Base-by-base conservation (phyloP, 2,329 filamentous ascomycete species). In the Xylariaceae sp. region DNA sequence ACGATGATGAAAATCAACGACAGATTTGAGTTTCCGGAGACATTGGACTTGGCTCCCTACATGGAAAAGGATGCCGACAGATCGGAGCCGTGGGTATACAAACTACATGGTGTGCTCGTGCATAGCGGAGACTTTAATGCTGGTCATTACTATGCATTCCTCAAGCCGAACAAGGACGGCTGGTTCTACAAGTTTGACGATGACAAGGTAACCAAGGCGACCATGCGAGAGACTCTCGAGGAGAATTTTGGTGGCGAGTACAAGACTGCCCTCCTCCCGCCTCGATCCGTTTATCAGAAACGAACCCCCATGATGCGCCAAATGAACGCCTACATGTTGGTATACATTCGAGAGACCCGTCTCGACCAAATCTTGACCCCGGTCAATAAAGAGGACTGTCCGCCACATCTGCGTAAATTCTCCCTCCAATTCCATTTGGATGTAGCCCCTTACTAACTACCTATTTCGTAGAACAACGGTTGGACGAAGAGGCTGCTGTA, bases 1-100 rank as follows among this genome's bases (percentile, higher is more conserved):
- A 92, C 91, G 64, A 97, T 97, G 90, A 97, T 96, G 88, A 99
- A 99, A 77, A 92, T 99, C 72, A 95, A 96, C 69, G 91, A 95
- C 68, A 86, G 90, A 59, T 93, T 94, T 76, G 91, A 95, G 70
- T 96, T 94, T 66, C 91, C 90, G 1, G 90, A 95, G 61, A 77
- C 84, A 58, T 91, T 92, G 69, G 90, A 96, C 71, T 90, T 92
- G 5, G 80, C 89, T 0, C 92, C 92, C 0, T 99, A 94, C 72
- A 84, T 99, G 17, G 88, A 91, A 10, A 87, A 91, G 23, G 87
- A 90, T 62, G 90, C 91, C 30, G 92, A 97, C 72, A 89, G 80
- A 72, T 94, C 91, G 0, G 92, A 97, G 71, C 80, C 92, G 1
- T 97, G 92, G 85, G 82, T 86, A 49, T 99, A 99, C 75, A 89